Conservation (phyloP, 2,329 filamentous ascomycete species). For the Metarhizium brunneum region DNA sequence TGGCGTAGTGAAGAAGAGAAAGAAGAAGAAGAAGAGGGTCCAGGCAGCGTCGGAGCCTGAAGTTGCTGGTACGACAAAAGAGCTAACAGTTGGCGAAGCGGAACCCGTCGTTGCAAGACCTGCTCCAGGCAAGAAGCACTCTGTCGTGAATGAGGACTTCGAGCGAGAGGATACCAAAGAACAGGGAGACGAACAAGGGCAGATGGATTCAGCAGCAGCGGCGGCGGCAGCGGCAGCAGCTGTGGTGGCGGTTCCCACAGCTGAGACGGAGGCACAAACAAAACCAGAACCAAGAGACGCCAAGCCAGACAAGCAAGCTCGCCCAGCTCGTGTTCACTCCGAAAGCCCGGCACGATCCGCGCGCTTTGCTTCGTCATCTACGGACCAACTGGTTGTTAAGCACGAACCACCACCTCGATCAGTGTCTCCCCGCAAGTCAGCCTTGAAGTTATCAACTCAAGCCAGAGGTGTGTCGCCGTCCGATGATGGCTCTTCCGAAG, state of each 20-base stretch:
- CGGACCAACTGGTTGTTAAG: conserved; percentile 45
- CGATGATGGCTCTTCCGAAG: conserved; percentile 34
- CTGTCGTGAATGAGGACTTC: conserved; percentile 17
- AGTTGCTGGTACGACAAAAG: background rate
- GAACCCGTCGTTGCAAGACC: background rate
- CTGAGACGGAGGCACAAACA: background rate
- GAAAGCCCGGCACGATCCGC: conserved; percentile 59
- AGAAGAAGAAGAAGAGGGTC: conserved; percentile 10
- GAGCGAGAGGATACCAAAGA: conserved; percentile 27
- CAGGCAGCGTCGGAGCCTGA: background rate
- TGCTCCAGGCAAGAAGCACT: background rate
- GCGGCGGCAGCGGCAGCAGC: conserved; percentile 21
- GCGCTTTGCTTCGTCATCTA: conserved; percentile 49
- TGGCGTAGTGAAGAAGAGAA: conserved; percentile 5
- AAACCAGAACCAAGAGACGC: background rate
- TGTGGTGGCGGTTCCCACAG: conserved; percentile 12
- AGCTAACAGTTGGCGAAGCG: background rate
- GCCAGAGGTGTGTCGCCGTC: conserved; percentile 43
- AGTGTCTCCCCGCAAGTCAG: conserved; percentile 68
- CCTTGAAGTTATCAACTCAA: conserved; percentile 55
- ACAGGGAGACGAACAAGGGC: conserved; percentile 7
- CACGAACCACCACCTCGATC: conserved; percentile 64
- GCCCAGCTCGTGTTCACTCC: conserved; percentile 31
- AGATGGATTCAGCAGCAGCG: conserved; percentile 11
- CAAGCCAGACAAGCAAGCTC: conserved; percentile 8